Base-by-base conservation (phyloP, 306 rosid genomes). In the Lathyrus tuberosus region DNA sequence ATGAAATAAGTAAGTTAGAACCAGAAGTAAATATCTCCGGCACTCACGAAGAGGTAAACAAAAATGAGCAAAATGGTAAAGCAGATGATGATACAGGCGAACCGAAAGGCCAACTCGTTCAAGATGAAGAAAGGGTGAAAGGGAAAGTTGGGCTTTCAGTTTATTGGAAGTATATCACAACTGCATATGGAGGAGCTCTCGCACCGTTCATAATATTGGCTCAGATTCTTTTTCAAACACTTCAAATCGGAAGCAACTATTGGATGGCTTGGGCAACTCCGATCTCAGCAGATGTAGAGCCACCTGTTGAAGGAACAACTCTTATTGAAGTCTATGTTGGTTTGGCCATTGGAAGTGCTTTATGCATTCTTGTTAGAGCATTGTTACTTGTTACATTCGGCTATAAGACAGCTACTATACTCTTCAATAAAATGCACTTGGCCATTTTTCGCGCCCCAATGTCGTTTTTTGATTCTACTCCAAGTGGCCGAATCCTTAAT, bases 201-300 rank as follows among this genome's bases (percentile, higher is more conserved):
- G 93, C 85, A 59, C 98, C 97, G 3, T 69, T 93, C 62, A 77
- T 93, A 77, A 72, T 93, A 75, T 77, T 93, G 57, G 81, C 82
- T 52, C 86, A 86, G 65, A 70, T 79, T 79, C 76, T 93, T 31
- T 88, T 88, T 73, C 93, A 90, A 80, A 10, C 63, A 67, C 84
- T 90, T 78, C 98, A 90, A 85, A 88, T 93, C 72, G 96, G 87
- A 75, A 90, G 97, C 83, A 86, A 90, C 74, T 93, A 90, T 72
- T 93, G 97, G 97, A 93, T 90, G 90, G 90, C 94, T 58, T 93
- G 91, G 97, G 97, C 96, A 33, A 82, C 88, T 79, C 96, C 97
- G 3, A 71, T 76, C 57, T 90, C 98, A 15, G 41, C 70, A 30
- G 98, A 86, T 15, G 72, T 70, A 57, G 80, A 83, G 28, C 82